Conservation (phyloP, 345 rosid species). For the Heritiera fomes region DNA sequence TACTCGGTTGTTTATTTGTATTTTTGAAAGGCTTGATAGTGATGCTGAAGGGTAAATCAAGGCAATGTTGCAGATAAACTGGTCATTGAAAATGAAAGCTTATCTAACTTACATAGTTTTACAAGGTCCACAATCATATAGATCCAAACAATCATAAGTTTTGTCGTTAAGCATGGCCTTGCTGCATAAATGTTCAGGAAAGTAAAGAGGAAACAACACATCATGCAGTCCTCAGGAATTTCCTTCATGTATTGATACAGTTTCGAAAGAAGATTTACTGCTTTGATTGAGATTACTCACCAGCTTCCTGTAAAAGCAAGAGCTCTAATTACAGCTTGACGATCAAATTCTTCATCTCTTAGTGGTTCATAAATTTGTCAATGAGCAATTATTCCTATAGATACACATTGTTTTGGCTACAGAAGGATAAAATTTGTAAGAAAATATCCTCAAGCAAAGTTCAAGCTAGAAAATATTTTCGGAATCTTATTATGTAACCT, state of each 20-base stretch:
- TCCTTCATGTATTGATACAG: neutral
- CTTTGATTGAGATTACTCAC: conserved; percentile 25
- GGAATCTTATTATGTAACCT: conserved; percentile 24
- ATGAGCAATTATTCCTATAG: conserved; percentile 30
- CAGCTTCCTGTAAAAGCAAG: conserved; percentile 35
- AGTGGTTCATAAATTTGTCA: conserved; percentile 39
- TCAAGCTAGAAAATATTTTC: neutral
- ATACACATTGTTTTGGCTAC: conserved; percentile 43
- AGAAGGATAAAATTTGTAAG: neutral
- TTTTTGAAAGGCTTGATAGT: neutral
- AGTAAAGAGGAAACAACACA: neutral
- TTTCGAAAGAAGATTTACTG: neutral
- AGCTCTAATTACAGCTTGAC: conserved; percentile 38
- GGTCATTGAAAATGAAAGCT: neutral
- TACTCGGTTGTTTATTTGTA: neutral
- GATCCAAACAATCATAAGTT: neutral
- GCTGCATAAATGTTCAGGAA: neutral
- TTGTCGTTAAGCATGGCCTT: neutral
- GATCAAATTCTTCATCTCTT: conserved; percentile 35
- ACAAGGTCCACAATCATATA: neutral
- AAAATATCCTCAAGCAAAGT: neutral
- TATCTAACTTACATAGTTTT: neutral
- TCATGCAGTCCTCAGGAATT: neutral
- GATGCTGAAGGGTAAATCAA: neutral
- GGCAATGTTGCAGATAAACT: neutral